Evolutionary conservation across 768 basidiomycete genomes (phyloP).

Genomic region (Tylopilus rubrobrunneus): DNA sequence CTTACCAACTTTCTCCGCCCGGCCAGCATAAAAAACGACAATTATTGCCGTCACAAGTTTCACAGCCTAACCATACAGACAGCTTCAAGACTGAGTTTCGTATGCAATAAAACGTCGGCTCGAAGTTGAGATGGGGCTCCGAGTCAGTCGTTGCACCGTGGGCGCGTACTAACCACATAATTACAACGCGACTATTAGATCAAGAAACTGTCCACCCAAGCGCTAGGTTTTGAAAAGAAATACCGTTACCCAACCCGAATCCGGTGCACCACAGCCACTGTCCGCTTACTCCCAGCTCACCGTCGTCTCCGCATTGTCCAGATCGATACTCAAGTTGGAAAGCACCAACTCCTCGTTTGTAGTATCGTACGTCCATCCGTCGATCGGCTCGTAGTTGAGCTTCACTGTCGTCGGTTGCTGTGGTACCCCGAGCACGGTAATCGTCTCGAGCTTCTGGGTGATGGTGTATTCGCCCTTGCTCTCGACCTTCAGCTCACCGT

Average conservation of each 20-base stretch:
- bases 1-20: no score
- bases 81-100: no score
- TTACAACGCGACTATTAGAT: background rate
- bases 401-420: slow-evolving; percentile 38
- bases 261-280: no score
- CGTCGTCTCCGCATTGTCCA: slow-evolving; percentile 36
- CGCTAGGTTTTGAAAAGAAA: background rate
- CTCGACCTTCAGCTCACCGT: slow-evolving; percentile 35
- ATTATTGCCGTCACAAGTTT: no score
- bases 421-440: slow-evolving; percentile 58
- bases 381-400: slow-evolving; percentile 34
- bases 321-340: slow-evolving; percentile 33
- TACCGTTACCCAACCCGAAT: no score
- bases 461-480: slow-evolving; percentile 32
- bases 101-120: no score
- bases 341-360: slow-evolving; percentile 42
- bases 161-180: background rate
- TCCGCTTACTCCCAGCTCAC: slow-evolving; percentile 33
- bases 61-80: no score
- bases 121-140: no score
- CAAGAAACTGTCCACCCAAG: background rate
- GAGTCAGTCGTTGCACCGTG: no score
- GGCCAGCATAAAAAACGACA: no score
- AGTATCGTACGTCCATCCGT: slow-evolving; percentile 38
- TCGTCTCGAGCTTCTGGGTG: slow-evolving; percentile 41